These are phyloP conservation scores for Gigaspora rosea DNA, from an alignment of 192 early-diverging fungal genomes.

Conservation along the genomic window DNA sequence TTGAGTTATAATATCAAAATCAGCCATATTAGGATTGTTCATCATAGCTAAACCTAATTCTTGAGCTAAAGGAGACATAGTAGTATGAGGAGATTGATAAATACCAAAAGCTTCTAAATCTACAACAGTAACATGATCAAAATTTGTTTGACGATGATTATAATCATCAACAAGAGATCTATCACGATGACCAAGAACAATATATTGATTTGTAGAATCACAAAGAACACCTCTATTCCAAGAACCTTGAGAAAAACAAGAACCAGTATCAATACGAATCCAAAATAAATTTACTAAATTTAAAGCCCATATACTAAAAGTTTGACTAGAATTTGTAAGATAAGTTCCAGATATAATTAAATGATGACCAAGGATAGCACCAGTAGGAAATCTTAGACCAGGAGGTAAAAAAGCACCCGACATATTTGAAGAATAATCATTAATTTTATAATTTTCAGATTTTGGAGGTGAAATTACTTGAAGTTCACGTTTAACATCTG, in stretches of 20 bases:
- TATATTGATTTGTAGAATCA: constrained; percentile 61
- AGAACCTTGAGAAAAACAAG: constrained; percentile 66
- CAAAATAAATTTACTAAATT: constrained; percentile 63
- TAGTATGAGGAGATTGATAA: constrained; percentile 55
- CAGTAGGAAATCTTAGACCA: constrained; percentile 76
- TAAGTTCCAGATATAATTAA: constrained; percentile 74
- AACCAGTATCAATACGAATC: constrained; percentile 70
- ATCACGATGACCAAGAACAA: constrained; percentile 72
- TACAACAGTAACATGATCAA: constrained; percentile 71
- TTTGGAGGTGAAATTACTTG: constrained; percentile 66
- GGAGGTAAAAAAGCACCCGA: constrained; percentile 65
- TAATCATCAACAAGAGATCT: constrained; percentile 75
- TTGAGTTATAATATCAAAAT: constrained; percentile 58
- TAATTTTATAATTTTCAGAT: constrained; percentile 55
- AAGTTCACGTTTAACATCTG: constrained; percentile 73
- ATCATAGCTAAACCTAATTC: constrained; percentile 61
- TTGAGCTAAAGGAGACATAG: constrained; percentile 58
- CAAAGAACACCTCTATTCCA: constrained; percentile 78
- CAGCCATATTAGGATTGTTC: constrained; percentile 57
- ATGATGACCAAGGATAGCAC: constrained; percentile 68
- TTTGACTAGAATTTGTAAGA: constrained; percentile 64
- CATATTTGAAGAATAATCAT: constrained; percentile 72
- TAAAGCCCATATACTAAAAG: constrained; percentile 74
- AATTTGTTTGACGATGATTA: constrained; percentile 77
- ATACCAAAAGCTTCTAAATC: constrained; percentile 75